Percentiles rank a stretch among this genome's conserved stretches.
phyloP scores from a whole-genome alignment of 2,329 filamentous ascomycete genomes.

The Ophiocordyceps robertsii region DNA sequence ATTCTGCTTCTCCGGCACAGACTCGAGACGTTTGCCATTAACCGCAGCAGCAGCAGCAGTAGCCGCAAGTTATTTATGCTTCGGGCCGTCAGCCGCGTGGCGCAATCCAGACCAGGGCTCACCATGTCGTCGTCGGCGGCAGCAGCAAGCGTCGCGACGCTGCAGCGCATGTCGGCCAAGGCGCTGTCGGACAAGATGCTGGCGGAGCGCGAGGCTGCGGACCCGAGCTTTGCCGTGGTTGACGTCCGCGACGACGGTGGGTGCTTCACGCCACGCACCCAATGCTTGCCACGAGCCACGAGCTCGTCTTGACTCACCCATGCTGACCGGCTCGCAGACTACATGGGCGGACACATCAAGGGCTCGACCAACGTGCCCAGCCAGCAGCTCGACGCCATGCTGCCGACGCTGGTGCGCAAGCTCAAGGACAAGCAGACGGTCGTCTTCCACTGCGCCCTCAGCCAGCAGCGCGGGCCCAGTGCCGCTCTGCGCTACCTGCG shows the following conservation, averaged over 20 bases:
- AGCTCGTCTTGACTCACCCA: too few species aligned
- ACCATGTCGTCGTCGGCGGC: slow-evolving; percentile 19
- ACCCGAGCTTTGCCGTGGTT: slow-evolving; percentile 53
- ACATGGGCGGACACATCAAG: slow-evolving; percentile 81
- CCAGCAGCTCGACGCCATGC: slow-evolving; percentile 55
- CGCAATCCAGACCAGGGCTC: not conserved
- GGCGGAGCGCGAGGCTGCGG: slow-evolving; percentile 25
- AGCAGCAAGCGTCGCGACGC: slow-evolving; percentile 40
- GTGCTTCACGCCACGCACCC: slow-evolving; percentile 4
- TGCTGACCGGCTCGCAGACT: slow-evolving; percentile 57
- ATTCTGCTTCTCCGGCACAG: too few species aligned
- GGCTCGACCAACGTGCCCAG: slow-evolving; percentile 66
- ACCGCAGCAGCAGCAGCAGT: too few species aligned
- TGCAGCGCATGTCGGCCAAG: slow-evolving; percentile 56
- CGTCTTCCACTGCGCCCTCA: slow-evolving; percentile 88
- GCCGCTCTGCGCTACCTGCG: slow-evolving; percentile 71
- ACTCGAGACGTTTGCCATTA: too few species aligned
- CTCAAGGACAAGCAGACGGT: slow-evolving; percentile 69
- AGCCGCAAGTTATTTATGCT: too few species aligned
- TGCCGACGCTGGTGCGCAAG: slow-evolving; percentile 71
- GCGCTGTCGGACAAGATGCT: slow-evolving; percentile 54
- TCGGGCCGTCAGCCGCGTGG: not conserved
- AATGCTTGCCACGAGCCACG: not conserved
- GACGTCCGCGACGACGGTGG: slow-evolving; percentile 79
- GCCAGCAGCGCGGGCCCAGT: slow-evolving; percentile 76